Conservation (phyloP, 2,329 filamentous ascomycete genomes). For the Aspergillus tamarii region DNA sequence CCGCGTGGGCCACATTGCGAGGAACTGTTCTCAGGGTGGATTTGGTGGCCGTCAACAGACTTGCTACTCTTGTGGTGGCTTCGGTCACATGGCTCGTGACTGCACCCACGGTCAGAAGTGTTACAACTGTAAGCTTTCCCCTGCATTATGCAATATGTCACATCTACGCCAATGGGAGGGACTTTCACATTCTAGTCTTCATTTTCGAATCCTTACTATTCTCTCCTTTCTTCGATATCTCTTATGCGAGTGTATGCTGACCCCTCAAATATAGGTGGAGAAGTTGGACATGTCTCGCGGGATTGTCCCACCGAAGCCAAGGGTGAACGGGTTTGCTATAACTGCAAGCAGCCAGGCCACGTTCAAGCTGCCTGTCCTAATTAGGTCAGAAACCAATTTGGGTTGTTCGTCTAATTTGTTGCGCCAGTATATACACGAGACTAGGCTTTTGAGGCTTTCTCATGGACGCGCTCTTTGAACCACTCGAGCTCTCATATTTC, state of each 20-base stretch:
- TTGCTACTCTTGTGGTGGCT: constrained; percentile 97
- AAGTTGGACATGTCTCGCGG: constrained; percentile 91
- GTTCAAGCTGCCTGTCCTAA: constrained; percentile 93
- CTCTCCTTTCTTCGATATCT: not conserved
- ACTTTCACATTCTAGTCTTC: not conserved
- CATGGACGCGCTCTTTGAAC: constrained; percentile 24
- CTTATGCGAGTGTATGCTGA: constrained; percentile 2
- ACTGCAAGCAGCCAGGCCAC: constrained; percentile 85
- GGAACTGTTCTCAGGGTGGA: constrained; percentile 58
- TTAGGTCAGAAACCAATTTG: constrained; percentile 50
- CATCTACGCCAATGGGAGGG: not conserved
- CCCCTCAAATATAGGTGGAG: constrained; percentile 58
- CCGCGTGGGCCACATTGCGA: constrained; percentile 93
- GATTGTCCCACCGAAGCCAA: constrained; percentile 94
- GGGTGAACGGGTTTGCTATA: constrained; percentile 97
- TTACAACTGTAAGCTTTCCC: constrained; percentile 79
- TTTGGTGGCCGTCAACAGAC: constrained; percentile 70
- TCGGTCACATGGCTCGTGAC: constrained; percentile 96
- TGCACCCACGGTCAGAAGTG: constrained; percentile 99
- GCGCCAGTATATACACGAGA: constrained; percentile 25
- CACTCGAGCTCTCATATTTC: constrained; percentile 29
- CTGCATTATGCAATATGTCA: not conserved
- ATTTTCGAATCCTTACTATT: not conserved
- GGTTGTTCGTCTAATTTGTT: constrained; percentile 31
- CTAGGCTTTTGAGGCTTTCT: constrained; percentile 17